Evolutionary conservation across 2,329 filamentous ascomycete genomes (phyloP), one percentile per base, ranked within the genome.

Genomic region (Verticillium tricorpus): DNA sequence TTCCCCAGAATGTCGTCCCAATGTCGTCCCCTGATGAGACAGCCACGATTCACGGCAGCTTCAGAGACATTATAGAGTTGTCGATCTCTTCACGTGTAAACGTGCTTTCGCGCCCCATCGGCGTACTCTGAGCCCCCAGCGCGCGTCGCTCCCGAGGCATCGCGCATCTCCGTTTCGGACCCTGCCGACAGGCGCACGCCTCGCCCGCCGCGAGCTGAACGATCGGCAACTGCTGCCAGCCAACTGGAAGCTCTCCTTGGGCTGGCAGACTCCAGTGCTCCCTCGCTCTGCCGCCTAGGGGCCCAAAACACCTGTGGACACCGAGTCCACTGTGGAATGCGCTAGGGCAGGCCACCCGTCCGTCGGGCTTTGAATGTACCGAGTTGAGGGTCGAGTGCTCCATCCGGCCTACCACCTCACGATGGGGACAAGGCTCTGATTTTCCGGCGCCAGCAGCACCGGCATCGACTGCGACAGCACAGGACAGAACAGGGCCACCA

Each of bases 181-280:
- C 54, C 54, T 56, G 54, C 54, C 54, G 54, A 31, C 54, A 56
- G 45, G 45, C 45, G 35, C 56, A 58, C n/a, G 34, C 35, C 35
- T 35, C 35, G 34, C 56, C 56, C 56, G 56, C 17, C 56, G n/a
- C 35, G 35, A 58, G 56, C 56, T 58, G 56, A 39, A 28, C n/a
- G 56, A 58, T 58, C 56, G 34, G 35, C 56, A 37, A 9, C 56
- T 12, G 15, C n/a, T 32, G 37, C 31, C 32, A 19, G 19, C 45
- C 45, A 52, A 52, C 45, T 52, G 45, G 45, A 52, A 52, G 45
- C 45, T 52, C 45, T 52, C 45, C 45, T 12, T 52, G 45, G 28
- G 45, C 45, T 19, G 45, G 45, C n/a, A 22, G 7, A 52, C 34
- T 52, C 45, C 45, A 52, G 12, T 19, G n/a, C 45, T 52, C 19